phyloP scores from a whole-genome alignment of 805 yeast species.

The Kazachstania taianensis region DNA sequence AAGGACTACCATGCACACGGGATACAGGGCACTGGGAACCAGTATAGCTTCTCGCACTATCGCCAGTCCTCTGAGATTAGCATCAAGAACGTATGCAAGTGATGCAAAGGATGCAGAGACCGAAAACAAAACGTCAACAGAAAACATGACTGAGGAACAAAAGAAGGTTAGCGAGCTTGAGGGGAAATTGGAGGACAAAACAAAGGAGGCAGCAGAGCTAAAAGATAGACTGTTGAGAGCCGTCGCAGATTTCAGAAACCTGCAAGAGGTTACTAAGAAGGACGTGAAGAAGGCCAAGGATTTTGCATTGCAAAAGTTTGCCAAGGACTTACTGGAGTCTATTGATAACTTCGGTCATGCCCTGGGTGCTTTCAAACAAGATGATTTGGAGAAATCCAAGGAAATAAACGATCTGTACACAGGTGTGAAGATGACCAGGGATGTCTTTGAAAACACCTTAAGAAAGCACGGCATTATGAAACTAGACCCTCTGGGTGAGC shows the following conservation, averaged over 20 bases:
- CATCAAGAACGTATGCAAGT: constrained; percentile 21
- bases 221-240: constrained; percentile 77
- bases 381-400: constrained; percentile 43
- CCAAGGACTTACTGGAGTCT: constrained; percentile 80
- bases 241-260: constrained; percentile 84
- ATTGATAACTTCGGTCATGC: constrained; percentile 88
- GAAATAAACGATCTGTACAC: constrained; percentile 71
- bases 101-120: constrained; percentile 14
- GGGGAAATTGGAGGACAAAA: constrained; percentile 48
- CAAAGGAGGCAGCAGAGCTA: constrained; percentile 66
- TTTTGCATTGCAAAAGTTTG: constrained; percentile 85
- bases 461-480: constrained; percentile 69
- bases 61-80: too few relatives aligned
- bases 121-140: constrained; percentile 9
- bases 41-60: too few relatives aligned
- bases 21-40: too few relatives aligned
- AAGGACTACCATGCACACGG: constrained; percentile 2
- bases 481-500: constrained; percentile 74
- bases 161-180: constrained; percentile 32
- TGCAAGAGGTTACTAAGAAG: constrained; percentile 82
- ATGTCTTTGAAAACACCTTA: constrained; percentile 76
- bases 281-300: constrained; percentile 82
- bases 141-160: constrained; percentile 17
- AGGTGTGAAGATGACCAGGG: constrained; percentile 85
- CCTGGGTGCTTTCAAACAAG: constrained; percentile 57